Conservation (phyloP, 805 yeast genomes). For the Candida sonorensis region DNA sequence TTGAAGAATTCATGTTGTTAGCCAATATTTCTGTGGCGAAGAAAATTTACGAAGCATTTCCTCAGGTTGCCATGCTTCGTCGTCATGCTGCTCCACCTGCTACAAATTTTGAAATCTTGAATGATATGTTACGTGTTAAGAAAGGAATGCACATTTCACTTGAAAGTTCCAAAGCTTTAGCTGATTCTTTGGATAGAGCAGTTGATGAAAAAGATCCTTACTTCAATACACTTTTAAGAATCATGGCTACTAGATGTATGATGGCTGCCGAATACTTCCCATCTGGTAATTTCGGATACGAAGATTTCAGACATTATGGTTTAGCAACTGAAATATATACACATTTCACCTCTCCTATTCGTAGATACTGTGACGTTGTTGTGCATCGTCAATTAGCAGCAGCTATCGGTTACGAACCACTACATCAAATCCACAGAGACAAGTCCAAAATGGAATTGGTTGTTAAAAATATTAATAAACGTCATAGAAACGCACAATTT, state of each 20-base stretch:
- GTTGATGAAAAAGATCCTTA: conserved; percentile 78
- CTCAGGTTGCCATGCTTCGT: conserved; percentile 97
- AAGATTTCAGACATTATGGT: conserved; percentile 95
- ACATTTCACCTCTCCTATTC: conserved; percentile 96
- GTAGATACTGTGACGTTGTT: conserved; percentile 96
- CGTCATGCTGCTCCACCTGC: conserved; percentile 98
- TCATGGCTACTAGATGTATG: conserved; percentile 98
- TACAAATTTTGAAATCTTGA: conserved; percentile 81
- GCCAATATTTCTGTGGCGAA: conserved; percentile 96
- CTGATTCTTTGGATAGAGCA: conserved; percentile 89
- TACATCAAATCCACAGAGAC: conserved; percentile 78
- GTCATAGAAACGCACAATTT: conserved; percentile 97
- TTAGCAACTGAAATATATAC: conserved; percentile 96
- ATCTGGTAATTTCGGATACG: conserved; percentile 80
- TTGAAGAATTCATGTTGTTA: conserved; percentile 96
- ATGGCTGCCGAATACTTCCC: conserved; percentile 98
- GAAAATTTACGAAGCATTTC: conserved; percentile 85
- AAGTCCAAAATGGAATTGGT: conserved; percentile 84
- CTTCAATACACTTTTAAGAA: conserved; percentile 87
- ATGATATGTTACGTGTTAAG: conserved; percentile 79
- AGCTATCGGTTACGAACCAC: conserved; percentile 89
- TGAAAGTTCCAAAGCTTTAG: conserved; percentile 84
- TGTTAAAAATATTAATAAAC: conserved; percentile 81
- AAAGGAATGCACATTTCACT: conserved; percentile 70
- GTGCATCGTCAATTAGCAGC: conserved; percentile 97